Conservation (phyloP, 371 early-diverging fungal genomes). For the Umbelopsis sp. region DNA sequence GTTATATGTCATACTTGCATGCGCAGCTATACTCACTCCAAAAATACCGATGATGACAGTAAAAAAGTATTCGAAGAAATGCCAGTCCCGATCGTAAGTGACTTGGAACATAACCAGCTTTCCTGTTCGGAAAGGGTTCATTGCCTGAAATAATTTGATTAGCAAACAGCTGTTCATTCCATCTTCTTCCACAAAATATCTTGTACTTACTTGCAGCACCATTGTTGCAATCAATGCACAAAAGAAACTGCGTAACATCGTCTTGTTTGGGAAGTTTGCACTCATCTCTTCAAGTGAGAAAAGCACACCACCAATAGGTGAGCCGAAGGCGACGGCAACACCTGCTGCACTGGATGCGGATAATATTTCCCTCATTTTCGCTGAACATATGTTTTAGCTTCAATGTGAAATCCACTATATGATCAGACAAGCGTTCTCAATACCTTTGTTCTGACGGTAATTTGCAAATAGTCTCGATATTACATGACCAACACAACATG, state of each 20-base stretch:
- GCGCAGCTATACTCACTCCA: conserved; percentile 63
- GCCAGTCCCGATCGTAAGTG: conserved; percentile 89
- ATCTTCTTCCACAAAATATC: neutral
- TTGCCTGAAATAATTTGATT: conserved; percentile 43
- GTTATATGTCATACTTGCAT: neutral
- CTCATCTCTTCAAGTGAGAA: conserved; percentile 97
- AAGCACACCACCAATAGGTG: conserved; percentile 96
- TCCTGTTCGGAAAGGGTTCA: conserved; percentile 93
- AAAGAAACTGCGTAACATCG: conserved; percentile 94
- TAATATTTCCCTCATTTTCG: conserved; percentile 88
- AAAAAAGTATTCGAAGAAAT: conserved; percentile 82
- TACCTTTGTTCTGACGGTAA: conserved; percentile 83
- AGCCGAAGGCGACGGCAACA: conserved; percentile 93
- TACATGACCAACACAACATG: conserved; percentile 90
- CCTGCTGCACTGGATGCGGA: conserved; percentile 95
- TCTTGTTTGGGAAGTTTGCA: conserved; percentile 92
- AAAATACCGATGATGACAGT: conserved; percentile 88
- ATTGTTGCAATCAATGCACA: conserved; percentile 93
- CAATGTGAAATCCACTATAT: conserved; percentile 22
- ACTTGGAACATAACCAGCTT: conserved; percentile 95
- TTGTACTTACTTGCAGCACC: conserved; percentile 70
- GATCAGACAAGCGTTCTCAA: neutral
- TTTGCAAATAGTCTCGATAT: conserved; percentile 83
- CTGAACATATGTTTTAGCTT: conserved; percentile 32
- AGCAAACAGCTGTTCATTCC: neutral